These are phyloP conservation scores for Populus ilicifolia DNA, from an alignment of 345 rosid genomes.

Conservation along the genomic window DNA sequence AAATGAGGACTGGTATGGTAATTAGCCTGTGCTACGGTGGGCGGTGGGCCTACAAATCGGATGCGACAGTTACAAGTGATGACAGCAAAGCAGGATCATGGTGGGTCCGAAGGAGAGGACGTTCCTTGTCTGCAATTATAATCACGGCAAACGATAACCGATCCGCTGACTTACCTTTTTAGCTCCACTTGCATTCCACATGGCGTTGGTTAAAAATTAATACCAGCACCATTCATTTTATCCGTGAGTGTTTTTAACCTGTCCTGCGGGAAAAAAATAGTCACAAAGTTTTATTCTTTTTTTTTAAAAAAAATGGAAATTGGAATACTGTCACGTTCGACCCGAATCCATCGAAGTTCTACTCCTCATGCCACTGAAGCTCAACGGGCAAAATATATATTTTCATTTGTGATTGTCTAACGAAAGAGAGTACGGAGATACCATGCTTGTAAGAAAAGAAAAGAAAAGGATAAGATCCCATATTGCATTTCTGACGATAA, in stretches of 20 bases:
- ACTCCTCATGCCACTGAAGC: too few species aligned
- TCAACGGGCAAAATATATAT: too few species aligned
- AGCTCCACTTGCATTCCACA: background rate
- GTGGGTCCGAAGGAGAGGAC: conserved; percentile 1
- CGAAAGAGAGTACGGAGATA: too few species aligned
- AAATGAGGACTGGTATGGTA: background rate
- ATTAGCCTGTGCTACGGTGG: background rate
- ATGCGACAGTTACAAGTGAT: background rate
- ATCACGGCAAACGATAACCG: background rate
- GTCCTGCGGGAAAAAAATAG: background rate
- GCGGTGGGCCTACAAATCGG: background rate
- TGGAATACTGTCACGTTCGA: too few species aligned
- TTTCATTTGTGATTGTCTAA: too few species aligned
- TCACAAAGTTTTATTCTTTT: background rate
- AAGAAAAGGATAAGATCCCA: too few species aligned
- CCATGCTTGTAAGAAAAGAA: too few species aligned
- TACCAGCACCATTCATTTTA: background rate
- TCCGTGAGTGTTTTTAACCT: too few species aligned
- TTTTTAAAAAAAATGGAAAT: too few species aligned
- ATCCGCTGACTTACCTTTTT: conserved; percentile 5
- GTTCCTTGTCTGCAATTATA: background rate
- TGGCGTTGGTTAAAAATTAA: background rate
- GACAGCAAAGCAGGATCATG: background rate
- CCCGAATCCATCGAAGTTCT: too few species aligned
- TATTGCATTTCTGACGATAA: too few species aligned